phyloP scores from a whole-genome alignment of 805 yeast genomes.

The Saccharomycopsis synnaedendra region DNA sequence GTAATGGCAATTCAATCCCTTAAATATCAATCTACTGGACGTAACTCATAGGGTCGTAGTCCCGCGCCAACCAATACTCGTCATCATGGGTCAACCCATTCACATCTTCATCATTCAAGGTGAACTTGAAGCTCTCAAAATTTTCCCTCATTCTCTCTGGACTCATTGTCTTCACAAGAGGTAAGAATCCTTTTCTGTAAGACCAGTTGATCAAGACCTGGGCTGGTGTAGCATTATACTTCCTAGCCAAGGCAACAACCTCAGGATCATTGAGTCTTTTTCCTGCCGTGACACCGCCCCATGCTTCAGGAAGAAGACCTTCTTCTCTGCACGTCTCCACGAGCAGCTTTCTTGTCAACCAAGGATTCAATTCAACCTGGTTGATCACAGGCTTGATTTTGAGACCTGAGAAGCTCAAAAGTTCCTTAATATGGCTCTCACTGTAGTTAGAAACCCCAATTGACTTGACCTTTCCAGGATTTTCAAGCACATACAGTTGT shows the following conservation, averaged over 20 bases:
- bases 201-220: conserved; percentile 51
- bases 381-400: conserved; percentile 40
- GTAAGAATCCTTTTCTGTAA: conserved; percentile 42
- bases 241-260: conserved; percentile 30
- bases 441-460: conserved; percentile 77
- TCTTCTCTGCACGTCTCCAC: conserved; percentile 31
- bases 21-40: background rate
- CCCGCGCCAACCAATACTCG: background rate
- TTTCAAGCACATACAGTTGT: conserved; percentile 54
- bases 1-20: too few relatives aligned
- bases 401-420: conserved; percentile 43
- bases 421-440: conserved; percentile 42
- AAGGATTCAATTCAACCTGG: conserved; percentile 45
- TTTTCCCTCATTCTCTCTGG: conserved; percentile 28
- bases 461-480: conserved; percentile 46
- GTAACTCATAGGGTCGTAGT: background rate
- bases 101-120: conserved; percentile 28
- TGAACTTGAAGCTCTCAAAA: conserved; percentile 29
- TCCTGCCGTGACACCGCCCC: conserved; percentile 53
- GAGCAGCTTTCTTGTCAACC: conserved; percentile 31
- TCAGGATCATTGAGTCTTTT: conserved; percentile 32
- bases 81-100: conserved; percentile 13
- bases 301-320: conserved; percentile 45
- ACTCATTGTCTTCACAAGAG: conserved; percentile 37
- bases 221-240: conserved; percentile 31